Conservation (phyloP, 2,329 filamentous ascomycete genomes). For the Colletotrichum sidae region DNA sequence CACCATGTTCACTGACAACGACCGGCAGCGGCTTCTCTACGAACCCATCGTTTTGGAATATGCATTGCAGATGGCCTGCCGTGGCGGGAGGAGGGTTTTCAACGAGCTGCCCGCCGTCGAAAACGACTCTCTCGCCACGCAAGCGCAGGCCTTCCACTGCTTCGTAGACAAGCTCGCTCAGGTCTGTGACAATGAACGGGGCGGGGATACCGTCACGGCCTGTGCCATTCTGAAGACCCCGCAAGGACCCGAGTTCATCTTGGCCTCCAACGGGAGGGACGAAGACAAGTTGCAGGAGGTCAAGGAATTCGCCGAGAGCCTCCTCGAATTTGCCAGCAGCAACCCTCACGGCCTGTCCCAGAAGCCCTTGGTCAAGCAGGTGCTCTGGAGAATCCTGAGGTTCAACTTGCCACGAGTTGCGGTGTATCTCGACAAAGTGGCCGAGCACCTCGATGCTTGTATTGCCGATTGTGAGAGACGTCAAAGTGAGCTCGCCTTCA, state of each 20-base stretch:
- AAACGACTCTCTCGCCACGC: constrained; percentile 15
- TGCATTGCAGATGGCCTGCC: constrained; percentile 39
- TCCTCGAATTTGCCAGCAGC: neutral
- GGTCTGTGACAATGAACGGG: constrained; percentile 44
- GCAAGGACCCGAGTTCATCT: constrained; percentile 43
- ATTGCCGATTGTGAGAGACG: constrained; percentile 4
- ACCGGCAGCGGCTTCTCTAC: constrained; percentile 42
- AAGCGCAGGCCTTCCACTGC: constrained; percentile 42
- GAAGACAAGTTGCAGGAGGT: neutral
- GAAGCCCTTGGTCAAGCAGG: constrained; percentile 6
- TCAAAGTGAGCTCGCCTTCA: neutral
- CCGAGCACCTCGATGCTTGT: neutral
- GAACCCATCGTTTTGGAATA: constrained; percentile 45
- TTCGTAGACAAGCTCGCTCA: constrained; percentile 47
- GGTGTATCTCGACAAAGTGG: constrained; percentile 2
- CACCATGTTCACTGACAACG: neutral
- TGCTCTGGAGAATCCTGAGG: constrained; percentile 6
- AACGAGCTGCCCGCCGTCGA: constrained; percentile 6
- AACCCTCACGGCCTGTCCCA: neutral
- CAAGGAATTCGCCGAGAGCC: constrained; percentile 1
- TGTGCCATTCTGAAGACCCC: constrained; percentile 44
- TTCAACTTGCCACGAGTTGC: constrained; percentile 24
- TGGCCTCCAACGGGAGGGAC: constrained; percentile 45
- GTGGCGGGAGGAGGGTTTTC: neutral
- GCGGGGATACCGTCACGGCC: constrained; percentile 46